A percentile compares a stretch with the other conserved stretches of the same genome.
These are phyloP conservation scores for Puccinia horiana DNA, from an alignment of 1,284 basidiomycete species.

Conservation along the genomic window DNA sequence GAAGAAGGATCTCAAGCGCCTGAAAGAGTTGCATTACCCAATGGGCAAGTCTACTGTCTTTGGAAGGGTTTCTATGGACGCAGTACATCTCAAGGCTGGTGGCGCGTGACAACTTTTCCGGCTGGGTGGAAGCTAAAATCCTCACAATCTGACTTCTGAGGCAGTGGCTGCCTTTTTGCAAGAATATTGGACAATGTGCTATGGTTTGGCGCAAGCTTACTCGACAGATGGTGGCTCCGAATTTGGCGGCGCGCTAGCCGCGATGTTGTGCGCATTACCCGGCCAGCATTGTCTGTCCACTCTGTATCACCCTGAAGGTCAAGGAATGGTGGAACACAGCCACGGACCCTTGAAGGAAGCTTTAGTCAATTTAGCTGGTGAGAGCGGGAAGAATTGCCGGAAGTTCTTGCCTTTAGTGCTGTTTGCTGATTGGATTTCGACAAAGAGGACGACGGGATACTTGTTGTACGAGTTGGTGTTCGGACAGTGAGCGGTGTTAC, in stretches of 20 bases:
- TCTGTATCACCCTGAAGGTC: neutral
- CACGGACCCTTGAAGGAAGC: conserved; percentile 2
- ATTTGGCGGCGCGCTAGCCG: neutral
- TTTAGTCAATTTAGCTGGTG: neutral
- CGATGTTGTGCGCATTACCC: neutral
- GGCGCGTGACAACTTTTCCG: conserved; percentile 43
- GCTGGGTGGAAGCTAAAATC: conserved; percentile 35
- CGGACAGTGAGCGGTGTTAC: neutral
- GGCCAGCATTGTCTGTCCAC: neutral
- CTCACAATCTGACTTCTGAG: conserved; percentile 2
- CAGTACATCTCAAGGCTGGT: conserved; percentile 37
- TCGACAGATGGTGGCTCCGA: neutral
- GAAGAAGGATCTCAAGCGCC: neutral
- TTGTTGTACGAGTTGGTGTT: conserved; percentile 12
- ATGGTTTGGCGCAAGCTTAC: neutral
- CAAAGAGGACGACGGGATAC: neutral
- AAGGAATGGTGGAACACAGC: conserved; percentile 34
- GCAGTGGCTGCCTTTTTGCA: neutral
- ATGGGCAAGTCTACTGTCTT: neutral
- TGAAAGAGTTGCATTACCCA: neutral
- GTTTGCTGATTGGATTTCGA: conserved; percentile 13
- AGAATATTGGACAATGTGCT: conserved; percentile 21
- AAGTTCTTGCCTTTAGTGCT: neutral
- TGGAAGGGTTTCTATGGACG: conserved; percentile 20
- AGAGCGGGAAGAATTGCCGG: neutral